These are phyloP conservation scores for Hemisphaericaspora lyxosophila DNA, from an alignment of 1,139 yeast species.

Conservation along the genomic window DNA sequence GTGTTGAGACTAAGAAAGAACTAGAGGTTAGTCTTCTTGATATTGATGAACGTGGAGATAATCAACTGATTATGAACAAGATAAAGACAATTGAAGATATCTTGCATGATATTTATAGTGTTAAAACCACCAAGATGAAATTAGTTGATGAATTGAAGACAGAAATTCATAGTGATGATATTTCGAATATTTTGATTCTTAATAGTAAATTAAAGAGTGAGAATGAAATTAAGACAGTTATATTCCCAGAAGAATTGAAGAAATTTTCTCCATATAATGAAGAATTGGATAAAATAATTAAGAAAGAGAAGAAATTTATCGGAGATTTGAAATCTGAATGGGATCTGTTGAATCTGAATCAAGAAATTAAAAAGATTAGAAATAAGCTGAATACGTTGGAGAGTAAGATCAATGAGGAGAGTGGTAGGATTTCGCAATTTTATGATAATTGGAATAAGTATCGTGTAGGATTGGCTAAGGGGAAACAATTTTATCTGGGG, in stretches of 20 bases:
- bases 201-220: constrained; percentile 60
- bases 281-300: constrained; percentile 67
- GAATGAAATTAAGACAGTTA: constrained; percentile 54
- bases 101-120: constrained; percentile 41
- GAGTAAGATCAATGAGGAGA: constrained; percentile 26
- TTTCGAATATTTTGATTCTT: constrained; percentile 71
- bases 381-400: constrained; percentile 33
- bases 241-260: constrained; percentile 72
- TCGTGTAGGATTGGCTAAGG: constrained; percentile 58
- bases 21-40: constrained; percentile 56
- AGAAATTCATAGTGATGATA: constrained; percentile 79
- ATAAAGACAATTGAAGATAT: constrained; percentile 48
- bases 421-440: constrained; percentile 43
- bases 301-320: constrained; percentile 60
- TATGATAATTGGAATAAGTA: constrained; percentile 62
- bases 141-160: constrained; percentile 66
- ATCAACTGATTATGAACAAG: constrained; percentile 28
- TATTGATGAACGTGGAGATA: constrained; percentile 47
- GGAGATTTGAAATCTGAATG: constrained; percentile 58
- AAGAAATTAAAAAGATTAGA: constrained; percentile 39
- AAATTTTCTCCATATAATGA: constrained; percentile 72
- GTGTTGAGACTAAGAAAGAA: constrained; percentile 12
- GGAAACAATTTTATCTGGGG: constrained; percentile 61
- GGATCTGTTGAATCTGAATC: constrained; percentile 52
- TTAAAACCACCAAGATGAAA: constrained; percentile 60